phyloP scores from a whole-genome alignment of 352 stramenopile genomes.

The Hyaloperonospora brassicae region DNA sequence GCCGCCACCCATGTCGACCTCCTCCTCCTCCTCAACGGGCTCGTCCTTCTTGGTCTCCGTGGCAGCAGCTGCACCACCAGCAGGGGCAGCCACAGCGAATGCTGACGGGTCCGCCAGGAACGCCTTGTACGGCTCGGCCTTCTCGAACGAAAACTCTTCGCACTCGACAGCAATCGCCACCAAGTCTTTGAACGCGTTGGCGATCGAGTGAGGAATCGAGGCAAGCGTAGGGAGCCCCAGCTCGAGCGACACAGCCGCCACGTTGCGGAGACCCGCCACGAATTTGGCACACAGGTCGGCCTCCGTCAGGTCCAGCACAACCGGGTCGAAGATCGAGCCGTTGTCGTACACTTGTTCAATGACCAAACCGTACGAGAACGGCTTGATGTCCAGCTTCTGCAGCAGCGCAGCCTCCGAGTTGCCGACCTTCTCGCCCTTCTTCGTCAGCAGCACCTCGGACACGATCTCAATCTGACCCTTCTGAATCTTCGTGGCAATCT shows the following conservation, averaged over 20 bases:
- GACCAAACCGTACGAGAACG: constrained; percentile 98
- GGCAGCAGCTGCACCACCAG: constrained; percentile 66
- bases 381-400: constrained; percentile 98
- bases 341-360: constrained; percentile 98
- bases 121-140: constrained; percentile 95
- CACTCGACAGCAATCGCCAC: constrained; percentile 93
- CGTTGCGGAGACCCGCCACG: constrained; percentile 86
- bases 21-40: constrained; percentile 70
- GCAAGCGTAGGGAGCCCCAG: constrained; percentile 95
- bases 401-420: constrained; percentile 97
- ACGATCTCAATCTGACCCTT: constrained; percentile 99
- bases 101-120: constrained; percentile 92
- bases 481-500: constrained; percentile 99
- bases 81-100: constrained; percentile 86
- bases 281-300: constrained; percentile 96
- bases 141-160: constrained; percentile 95
- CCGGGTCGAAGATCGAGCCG: constrained; percentile 97
- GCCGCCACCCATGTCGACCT: constrained; percentile 77
- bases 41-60: constrained; percentile 52
- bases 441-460: constrained; percentile 92
- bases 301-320: constrained; percentile 97
- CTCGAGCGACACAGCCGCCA: constrained; percentile 93
- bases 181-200: constrained; percentile 97
- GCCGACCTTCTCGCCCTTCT: constrained; percentile 94
- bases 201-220: constrained; percentile 97